Percentiles rank a stretch among this genome's conserved stretches.
Evolutionary conservation across 768 basidiomycete genomes (phyloP).

Genomic region (Agrocybe praecox): DNA sequence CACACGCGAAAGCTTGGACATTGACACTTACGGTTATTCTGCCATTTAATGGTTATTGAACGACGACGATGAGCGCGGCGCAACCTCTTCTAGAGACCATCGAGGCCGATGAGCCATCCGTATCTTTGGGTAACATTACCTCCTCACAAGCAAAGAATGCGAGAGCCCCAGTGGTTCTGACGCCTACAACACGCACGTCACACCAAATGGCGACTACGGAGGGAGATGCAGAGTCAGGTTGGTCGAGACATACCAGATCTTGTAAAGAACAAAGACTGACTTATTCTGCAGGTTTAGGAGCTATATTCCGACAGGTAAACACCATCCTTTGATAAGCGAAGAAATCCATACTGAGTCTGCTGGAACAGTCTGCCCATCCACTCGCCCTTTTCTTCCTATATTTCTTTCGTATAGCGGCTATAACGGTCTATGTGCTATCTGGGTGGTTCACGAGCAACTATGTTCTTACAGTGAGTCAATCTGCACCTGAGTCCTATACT

Average conservation of each 20-base stretch:
- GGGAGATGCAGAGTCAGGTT: slow-evolving; percentile 79
- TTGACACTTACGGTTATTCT: no score
- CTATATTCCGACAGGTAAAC: slow-evolving; percentile 75
- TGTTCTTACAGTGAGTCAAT: slow-evolving; percentile 79
- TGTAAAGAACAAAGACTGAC: not conserved
- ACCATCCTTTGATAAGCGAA: not conserved
- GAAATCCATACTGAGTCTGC: slow-evolving; percentile 8
- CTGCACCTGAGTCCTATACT: not conserved
- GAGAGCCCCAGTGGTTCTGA: slow-evolving; percentile 54
- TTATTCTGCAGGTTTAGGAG: slow-evolving; percentile 55
- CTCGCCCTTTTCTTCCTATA: slow-evolving; percentile 86
- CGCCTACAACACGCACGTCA: slow-evolving; percentile 47
- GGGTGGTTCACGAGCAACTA: slow-evolving; percentile 90
- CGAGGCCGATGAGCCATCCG: slow-evolving; percentile 76
- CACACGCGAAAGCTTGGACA: not conserved
- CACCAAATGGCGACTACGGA: slow-evolving; percentile 53
- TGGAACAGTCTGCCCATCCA: slow-evolving; percentile 73
- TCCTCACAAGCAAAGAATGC: slow-evolving; percentile 27
- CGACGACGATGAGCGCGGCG: slow-evolving; percentile 53
- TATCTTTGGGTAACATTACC: slow-evolving; percentile 33
- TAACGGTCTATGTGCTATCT: slow-evolving; percentile 90
- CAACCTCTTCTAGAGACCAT: slow-evolving; percentile 80
- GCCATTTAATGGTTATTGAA: not conserved
- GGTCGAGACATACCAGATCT: slow-evolving; percentile 18
- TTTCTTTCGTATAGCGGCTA: slow-evolving; percentile 86